Base-by-base conservation (phyloP, 768 basidiomycete species). In the Tulasnella sp. region DNA sequence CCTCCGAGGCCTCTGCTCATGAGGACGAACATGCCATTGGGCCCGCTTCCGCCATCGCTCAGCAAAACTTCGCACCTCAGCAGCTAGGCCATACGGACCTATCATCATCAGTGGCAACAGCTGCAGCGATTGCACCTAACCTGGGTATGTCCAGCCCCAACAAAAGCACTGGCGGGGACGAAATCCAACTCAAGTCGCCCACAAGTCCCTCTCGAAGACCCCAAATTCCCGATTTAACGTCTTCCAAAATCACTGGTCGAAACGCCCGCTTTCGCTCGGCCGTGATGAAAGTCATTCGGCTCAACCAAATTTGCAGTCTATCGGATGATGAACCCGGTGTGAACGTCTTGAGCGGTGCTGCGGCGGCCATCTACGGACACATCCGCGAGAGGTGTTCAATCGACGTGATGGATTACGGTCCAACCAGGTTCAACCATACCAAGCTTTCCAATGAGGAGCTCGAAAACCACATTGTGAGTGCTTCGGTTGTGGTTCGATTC, bases 321-420 rank as follows among this genome's bases (percentile, higher is more conserved):
- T 68, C 75, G 17, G 73, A 74, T 22, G 73, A 74, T 4, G 76
- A 77, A 42, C 76, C 76, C n/a, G 76, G 76, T 54, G 58, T 77
- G n/a, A 52, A 77, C 72, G 45, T 58, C n/a, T 8, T n/a, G 25
- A 54, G 72, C 58, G 42, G 49, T 11, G 45, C 34, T 3, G 70
- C 70, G 31, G 49, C 36, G 31, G 76, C 76, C 19, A 45, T 72
- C n/a, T 77, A 72, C 36, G 76, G 70, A 36, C 76, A 76, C 70
- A 45, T 76, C 49, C 38, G 40, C 38, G 69, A 72, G 52, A 34
- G 58, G 40, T 76, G 76, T 52, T 58, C 68, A 3, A 76, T 76
- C 42, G 76, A 76, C 37, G 76, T 76, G 39, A 52, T 72, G 34
- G 76, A 76, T 38, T 76, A 76, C 54, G 76, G 76, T 17, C 29